Percentiles rank a stretch among this genome's conserved stretches.
phyloP scores from a whole-genome alignment of 768 basidiomycete species.

The Chalciporus chontae region DNA sequence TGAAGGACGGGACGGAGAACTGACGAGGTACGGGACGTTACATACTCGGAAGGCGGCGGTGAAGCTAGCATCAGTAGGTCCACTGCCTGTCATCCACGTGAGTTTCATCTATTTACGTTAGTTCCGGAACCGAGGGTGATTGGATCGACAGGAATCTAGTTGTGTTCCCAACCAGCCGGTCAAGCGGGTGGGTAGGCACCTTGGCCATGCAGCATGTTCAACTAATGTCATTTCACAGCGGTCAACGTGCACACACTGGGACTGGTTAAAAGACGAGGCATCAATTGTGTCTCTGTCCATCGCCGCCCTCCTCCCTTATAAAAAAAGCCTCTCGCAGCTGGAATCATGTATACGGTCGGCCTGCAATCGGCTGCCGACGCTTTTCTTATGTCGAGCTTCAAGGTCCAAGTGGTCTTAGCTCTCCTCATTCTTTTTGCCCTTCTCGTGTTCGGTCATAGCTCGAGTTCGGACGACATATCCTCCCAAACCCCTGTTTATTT shows the following conservation, averaged over 20 bases:
- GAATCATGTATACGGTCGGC: constrained; percentile 41
- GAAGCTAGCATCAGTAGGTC: too few relatives aligned
- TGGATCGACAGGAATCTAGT: constrained; percentile 21
- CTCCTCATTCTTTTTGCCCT: constrained; percentile 36
- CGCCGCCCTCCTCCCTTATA: constrained; percentile 25
- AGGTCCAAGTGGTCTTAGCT: constrained; percentile 33
- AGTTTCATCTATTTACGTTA: constrained; percentile 10
- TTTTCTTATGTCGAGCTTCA: constrained; percentile 33
- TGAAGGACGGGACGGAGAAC: constrained; percentile 11
- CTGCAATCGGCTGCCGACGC: constrained; percentile 36
- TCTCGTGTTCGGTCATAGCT: constrained; percentile 33
- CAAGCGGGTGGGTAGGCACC: constrained; percentile 21
- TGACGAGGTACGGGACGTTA: constrained; percentile 7
- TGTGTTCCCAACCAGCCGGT: constrained; percentile 4
- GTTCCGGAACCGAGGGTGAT: constrained; percentile 28
- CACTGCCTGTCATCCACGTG: constrained; percentile 18
- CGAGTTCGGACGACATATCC: constrained; percentile 45
- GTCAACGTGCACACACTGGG: constrained; percentile 21
- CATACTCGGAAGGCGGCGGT: constrained; percentile 9
- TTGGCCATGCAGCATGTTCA: constrained; percentile 18
- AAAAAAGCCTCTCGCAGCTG: constrained; percentile 22
- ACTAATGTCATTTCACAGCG: constrained; percentile 27
- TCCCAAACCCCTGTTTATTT: constrained; percentile 47
- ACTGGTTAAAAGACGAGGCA: constrained; percentile 22
- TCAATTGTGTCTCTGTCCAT: constrained; percentile 19